Evolutionary conservation across 2,329 filamentous ascomycete genomes (phyloP), one percentile per base, ranked within the genome.

Genomic region (Setomelanomma holmii): DNA sequence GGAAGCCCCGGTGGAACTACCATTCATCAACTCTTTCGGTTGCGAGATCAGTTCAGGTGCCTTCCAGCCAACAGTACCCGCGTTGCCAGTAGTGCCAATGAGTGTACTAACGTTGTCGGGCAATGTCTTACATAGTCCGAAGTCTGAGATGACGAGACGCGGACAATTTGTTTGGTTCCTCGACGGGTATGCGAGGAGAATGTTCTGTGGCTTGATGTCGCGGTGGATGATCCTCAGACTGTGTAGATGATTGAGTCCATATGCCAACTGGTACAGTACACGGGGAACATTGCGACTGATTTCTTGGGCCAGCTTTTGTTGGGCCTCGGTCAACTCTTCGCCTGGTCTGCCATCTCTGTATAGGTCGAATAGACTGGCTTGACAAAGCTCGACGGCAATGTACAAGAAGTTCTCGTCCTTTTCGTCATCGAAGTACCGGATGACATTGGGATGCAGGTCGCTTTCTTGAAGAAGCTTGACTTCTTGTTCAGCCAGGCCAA

Each of bases 161-260:
- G 92, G 88, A 30, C 82, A 85, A 36, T 85, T 85, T 53, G 86
- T 83, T 63, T 88, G 86, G 61, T 83, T 86, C 78, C 88, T 87
- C 51, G 85, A 84, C 1, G 86, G 85, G 56, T 84, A 83, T 20
- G 86, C 84, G 53, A 98, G 92, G 1, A 99, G 82, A 44, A 99
- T 98, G 64, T 99, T 99, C 68, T 99, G 95, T 0, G 95, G 95
- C 73, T 99, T 99, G 67, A 99, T 84, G 69, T 99, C 95, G 46
- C 95, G 90, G 73, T 99, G 95, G 3, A 99, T 96, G 68, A 99
- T 97, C 55, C 95, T 89, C 38, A 98, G 82, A 16, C 87, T 89
- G 75, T 99, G 95, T 8, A 99, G 80, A 74, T 98, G 93, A 51
- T 88, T 87, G 23, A 99, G 84, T 30, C 95, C 95, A 49, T 90